Base-by-base conservation (phyloP, 305 asterid species). In the Fraxinus ornus region DNA sequence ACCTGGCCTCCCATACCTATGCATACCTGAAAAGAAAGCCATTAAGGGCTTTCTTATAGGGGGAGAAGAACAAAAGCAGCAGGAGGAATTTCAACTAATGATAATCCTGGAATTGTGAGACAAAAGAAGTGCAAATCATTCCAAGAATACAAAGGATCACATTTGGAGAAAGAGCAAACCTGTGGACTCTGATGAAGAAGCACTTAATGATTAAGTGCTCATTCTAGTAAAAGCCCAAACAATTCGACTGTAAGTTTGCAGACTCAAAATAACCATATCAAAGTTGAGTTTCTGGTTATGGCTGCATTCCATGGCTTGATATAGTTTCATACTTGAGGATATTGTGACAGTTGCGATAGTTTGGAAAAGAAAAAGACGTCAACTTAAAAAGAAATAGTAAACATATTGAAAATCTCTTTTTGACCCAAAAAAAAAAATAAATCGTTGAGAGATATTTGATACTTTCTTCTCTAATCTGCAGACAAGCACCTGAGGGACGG, bases 241-340 rank as follows among this genome's bases (percentile, higher is more conserved):
- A 17, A 49, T 72, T 33, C 73, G 36, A 60, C 36, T 39, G 22
- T 5, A 32, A 3, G 26, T 2, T 71, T 10, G 57, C 57, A 47
- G 5, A 47, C n/a, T 47, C 57, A 47, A 47, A 15, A 47, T 47
- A 10, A 26, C n/a, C 76, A 70, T 9, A 30, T 70, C 15, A 70
- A 70, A 70, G 76, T 35, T 21, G 76, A 35, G 30, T 35, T 70
- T 12, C 35, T 70, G 39, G 35, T 24, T 24, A 70, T 33, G 35
- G 41, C 41, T 26, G 76, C 76, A 28, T 70, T 70, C 76, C 76
- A 70, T 70, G 76, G 76, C 57, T 47, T 47, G 57, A 47, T 47
- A 15, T 47, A 47, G 57, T 47, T 47, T 47, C 57, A 47, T 47
- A 47, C 57, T 39, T 6, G 5, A 47, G 57, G 57, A 47, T 47